Base-by-base conservation (phyloP, 176 grass and related monocot genomes). In the Raddia distichophylla region DNA sequence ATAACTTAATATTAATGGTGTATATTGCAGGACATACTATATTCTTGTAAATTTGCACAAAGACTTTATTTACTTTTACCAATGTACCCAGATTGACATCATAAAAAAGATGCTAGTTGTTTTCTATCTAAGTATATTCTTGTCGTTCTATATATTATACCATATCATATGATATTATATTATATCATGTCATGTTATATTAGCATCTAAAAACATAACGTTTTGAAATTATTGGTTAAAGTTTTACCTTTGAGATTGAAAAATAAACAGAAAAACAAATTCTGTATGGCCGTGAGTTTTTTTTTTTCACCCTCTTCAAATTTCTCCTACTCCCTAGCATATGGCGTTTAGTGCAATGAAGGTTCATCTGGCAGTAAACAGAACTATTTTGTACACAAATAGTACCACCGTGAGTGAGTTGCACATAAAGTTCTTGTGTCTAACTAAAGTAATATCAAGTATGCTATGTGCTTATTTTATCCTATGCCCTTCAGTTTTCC, bases 391-490 rank as follows among this genome's bases (percentile, higher is more conserved):
- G 13, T 57, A 50, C 11, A 60, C 35, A 15, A 70, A 87, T 63
- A 34, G 0, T 5, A 63, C 20, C 48, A 8, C 18, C 16, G 4
- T 3, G 34, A 17, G 37, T 75, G 32, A 70, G 46, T 46, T 84
- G 47, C 37, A 22, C 45, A 70, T 33, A 75, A 12, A 62, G 27
- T 77, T 11, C 1, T 48, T 71, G 6, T 22, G 20, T 51, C n/a
- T 15, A 72, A 60, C 10, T 72, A 43, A 79, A 77, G 60, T 27
- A 27, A 27, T 27, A 12, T 11, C 27, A 63, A 64, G 20, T 61
- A 9, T 60, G n/a, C 44, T 77, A 48, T 57, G 44, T 53, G 7
- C 5, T 87, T 68, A 15, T 69, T 86, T 69, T 86, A 69, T 22
- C 22, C 27, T 9, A 17, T 1, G 5, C 15, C 27, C 12, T 56